Conservation (phyloP, 345 rosid species). For the Microthlaspi erraticum region DNA sequence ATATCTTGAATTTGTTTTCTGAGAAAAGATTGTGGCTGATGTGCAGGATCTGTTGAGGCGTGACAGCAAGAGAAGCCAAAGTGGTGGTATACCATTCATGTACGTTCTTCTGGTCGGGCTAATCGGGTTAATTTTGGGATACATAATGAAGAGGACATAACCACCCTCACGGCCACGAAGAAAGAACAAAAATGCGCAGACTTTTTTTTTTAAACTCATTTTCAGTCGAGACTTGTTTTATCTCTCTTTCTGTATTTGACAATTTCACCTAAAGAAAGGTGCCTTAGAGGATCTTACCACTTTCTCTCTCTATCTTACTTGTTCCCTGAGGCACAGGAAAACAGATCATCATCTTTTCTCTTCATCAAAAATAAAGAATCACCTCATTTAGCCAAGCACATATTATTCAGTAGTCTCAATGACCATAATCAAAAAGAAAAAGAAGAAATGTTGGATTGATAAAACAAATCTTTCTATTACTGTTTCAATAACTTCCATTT, state of each 20-base stretch:
- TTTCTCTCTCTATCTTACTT: too few relatives aligned
- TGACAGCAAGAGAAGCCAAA: conserved; percentile 46
- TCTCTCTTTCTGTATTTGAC: conserved; percentile 32
- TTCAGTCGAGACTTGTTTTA: conserved; percentile 2
- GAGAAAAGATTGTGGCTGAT: conserved; percentile 27
- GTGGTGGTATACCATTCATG: conserved; percentile 53
- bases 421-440: too few relatives aligned
- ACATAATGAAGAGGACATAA: conserved; percentile 70
- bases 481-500: conserved; percentile 25
- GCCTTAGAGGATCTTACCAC: conserved; percentile 33
- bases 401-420: too few relatives aligned
- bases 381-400: too few relatives aligned
- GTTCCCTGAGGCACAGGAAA: too few relatives aligned
- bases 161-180: too few relatives aligned
- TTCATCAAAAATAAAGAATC: too few relatives aligned
- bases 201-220: conserved; percentile 34
- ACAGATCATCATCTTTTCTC: too few relatives aligned
- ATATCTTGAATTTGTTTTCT: conserved; percentile 15
- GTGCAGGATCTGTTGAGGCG: conserved; percentile 69
- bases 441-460: too few relatives aligned
- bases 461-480: too few relatives aligned
- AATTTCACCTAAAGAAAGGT: conserved; percentile 35
- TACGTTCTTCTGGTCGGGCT: conserved; percentile 67
- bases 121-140: conserved; percentile 78
- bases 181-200: background rate